Evolutionary conservation across 768 basidiomycete genomes (phyloP), one percentile per base, ranked within the genome.

Genomic region (Rhodotorula toruloides): DNA sequence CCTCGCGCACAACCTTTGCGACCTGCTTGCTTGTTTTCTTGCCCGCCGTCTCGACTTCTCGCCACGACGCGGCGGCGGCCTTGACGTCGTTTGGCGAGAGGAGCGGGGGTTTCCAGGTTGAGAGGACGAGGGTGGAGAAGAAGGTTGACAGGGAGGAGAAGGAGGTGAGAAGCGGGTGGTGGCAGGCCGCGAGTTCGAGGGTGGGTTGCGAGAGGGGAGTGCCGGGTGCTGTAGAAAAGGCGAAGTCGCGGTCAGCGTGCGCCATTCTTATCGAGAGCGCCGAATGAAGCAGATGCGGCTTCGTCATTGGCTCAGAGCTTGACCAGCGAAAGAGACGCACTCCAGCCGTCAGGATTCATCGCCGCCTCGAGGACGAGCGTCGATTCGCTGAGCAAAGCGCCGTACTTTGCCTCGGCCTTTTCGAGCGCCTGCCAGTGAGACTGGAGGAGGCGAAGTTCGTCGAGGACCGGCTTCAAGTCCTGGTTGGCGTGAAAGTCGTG

Each of bases 51-150:
- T 60, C 46, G 19, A 60, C 58, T 2, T 17, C 49, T 25, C 22
- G 25, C 58, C 58, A 60, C 4, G 29, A 2, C 10, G 16, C 29
- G 2, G 58, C 58, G 31, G 49, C 58, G 39, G 25, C 7, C 22
- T 60, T 60, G 27, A 60, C 58, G 40, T 60, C 58, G 6, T 11
- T 22, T 11, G 58, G 58, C 13, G 37, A 40, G 1, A 60, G 40
- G 27, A 52, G 25, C 2, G 58, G 58, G 19, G 58, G 58, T 5
- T 43, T n/a, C 58, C 58, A 60, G 27, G 25, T 22, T 9, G 44
- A 46, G 40, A 27, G 21, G 54, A 29, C 32, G 27, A 60, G 27
- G 22, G 49, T 17, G 37, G 36, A 25, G 49, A 42, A 40, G 58
- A 40, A 29, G 39, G 27, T 10, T 10, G 27, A 27, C n/a, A 40